Conservation (phyloP, 2,329 filamentous ascomycete genomes). For the Cercospora sp. region DNA sequence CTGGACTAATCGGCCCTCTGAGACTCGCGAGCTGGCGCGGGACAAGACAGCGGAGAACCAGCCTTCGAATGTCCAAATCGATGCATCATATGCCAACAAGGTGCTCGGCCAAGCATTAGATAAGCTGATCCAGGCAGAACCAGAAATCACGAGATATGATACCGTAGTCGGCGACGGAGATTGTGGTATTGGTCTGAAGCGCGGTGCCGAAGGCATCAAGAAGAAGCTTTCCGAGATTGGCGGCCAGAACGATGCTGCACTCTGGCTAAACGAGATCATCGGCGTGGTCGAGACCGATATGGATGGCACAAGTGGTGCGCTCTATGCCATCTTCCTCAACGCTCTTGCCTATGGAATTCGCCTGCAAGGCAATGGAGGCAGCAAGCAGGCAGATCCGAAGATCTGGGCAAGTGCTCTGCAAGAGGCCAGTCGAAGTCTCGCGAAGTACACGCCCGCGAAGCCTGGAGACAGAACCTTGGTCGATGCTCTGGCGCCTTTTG, state of each 20-base stretch:
- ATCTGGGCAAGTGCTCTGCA: constrained; percentile 70
- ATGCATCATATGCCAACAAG: constrained; percentile 54
- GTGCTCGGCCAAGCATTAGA: constrained; percentile 60
- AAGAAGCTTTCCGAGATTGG: constrained; percentile 47
- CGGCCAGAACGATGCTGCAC: constrained; percentile 53
- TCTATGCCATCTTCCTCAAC: constrained; percentile 88
- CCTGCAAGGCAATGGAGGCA: constrained; percentile 50
- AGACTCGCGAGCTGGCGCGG: constrained; percentile 42
- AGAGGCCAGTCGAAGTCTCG: constrained; percentile 69
- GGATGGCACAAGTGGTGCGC: constrained; percentile 74
- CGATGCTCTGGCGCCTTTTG: constrained; percentile 87
- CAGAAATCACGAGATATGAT: constrained; percentile 66
- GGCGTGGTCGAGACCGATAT: constrained; percentile 67
- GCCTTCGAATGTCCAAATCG: constrained; percentile 57
- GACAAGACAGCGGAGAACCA: constrained; percentile 45
- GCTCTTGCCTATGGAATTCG: constrained; percentile 70
- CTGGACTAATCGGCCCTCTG: constrained; percentile 52
- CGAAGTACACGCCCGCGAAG: constrained; percentile 83
- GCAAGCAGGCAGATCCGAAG: constrained; percentile 40
- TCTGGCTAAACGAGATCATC: constrained; percentile 62
- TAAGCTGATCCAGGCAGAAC: constrained; percentile 63
- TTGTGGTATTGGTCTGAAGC: constrained; percentile 81
- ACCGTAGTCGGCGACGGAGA: constrained; percentile 89
- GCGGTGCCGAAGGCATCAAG: constrained; percentile 71
- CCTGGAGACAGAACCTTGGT: constrained; percentile 88